Percentiles rank a stretch among this genome's conserved stretches.
These are phyloP conservation scores for Bocquillonia castaneifolia DNA, from an alignment of 441 rosid species.

Conservation along the genomic window DNA sequence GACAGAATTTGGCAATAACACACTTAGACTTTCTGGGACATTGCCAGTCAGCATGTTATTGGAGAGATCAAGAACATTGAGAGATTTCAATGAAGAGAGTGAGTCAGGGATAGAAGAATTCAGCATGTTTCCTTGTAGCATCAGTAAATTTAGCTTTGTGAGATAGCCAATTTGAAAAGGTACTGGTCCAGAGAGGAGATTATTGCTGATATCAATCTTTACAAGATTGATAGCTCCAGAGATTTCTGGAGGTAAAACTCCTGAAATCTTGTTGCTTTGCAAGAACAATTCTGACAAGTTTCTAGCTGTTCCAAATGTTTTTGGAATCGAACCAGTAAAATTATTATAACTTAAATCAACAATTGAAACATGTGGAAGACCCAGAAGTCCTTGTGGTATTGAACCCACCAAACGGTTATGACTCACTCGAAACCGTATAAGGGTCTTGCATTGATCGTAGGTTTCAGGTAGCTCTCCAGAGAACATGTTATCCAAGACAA, in stretches of 20 bases:
- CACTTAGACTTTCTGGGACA: constrained; percentile 62
- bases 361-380: constrained; percentile 80
- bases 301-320: constrained; percentile 47
- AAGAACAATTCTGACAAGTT: constrained; percentile 81
- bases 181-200: constrained; percentile 66
- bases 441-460: constrained; percentile 59
- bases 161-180: constrained; percentile 75
- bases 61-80: constrained; percentile 87
- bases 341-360: constrained; percentile 69
- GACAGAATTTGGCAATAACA: constrained; percentile 65
- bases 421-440: constrained; percentile 79
- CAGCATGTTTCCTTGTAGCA: constrained; percentile 64
- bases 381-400: constrained; percentile 55
- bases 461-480: constrained; percentile 58
- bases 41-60: constrained; percentile 64
- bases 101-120: constrained; percentile 62
- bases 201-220: constrained; percentile 83
- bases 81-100: constrained; percentile 58
- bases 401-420: constrained; percentile 58
- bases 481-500: constrained; percentile 64
- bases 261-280: constrained; percentile 67
- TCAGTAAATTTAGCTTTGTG: constrained; percentile 59
- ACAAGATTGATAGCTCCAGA: constrained; percentile 64
- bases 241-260: constrained; percentile 62
- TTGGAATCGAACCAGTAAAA: constrained; percentile 60